phyloP scores from a whole-genome alignment of 805 yeast genomes.

The Komagataella ulmi region DNA sequence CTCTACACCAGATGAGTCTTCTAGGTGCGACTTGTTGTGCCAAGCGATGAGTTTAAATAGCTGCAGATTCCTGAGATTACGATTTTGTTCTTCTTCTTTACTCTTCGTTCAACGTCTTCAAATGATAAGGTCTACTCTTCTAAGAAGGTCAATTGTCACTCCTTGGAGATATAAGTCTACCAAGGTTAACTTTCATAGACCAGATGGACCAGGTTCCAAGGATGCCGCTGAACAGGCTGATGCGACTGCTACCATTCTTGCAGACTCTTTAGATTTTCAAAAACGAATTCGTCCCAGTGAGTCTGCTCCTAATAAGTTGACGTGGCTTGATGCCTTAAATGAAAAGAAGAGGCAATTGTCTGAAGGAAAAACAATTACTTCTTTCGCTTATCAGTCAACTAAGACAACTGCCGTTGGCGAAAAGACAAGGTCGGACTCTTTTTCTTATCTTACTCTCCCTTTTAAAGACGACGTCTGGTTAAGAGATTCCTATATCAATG shows the following conservation, averaged over 20 bases:
- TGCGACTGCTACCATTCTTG: constrained; percentile 56
- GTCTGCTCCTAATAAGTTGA: constrained; percentile 30
- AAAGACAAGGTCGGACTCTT: constrained; percentile 67
- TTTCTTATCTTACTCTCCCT: constrained; percentile 56
- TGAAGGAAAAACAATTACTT: constrained; percentile 62
- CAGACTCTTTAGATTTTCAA: constrained; percentile 44
- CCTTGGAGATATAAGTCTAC: constrained; percentile 48
- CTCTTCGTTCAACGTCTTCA: neutral
- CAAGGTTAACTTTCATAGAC: constrained; percentile 28
- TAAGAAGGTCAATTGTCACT: neutral
- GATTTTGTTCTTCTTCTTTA: neutral
- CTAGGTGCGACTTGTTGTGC: neutral
- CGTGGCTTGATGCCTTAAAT: constrained; percentile 79
- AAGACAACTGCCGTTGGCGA: constrained; percentile 59
- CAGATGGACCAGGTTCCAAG: constrained; percentile 22
- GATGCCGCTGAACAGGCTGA: constrained; percentile 56
- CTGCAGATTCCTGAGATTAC: neutral
- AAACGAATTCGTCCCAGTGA: constrained; percentile 18
- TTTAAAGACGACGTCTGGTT: constrained; percentile 75
- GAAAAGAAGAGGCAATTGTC: constrained; percentile 59
- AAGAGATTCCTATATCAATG: constrained; percentile 79
- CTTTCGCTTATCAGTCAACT: constrained; percentile 60
- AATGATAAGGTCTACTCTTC: neutral
- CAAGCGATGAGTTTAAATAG: neutral
- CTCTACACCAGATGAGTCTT: neutral